A percentile compares a stretch with the other conserved stretches of the same genome.
phyloP scores from a whole-genome alignment of 352 stramenopile species.

The Globisporangium uncinulatum region DNA sequence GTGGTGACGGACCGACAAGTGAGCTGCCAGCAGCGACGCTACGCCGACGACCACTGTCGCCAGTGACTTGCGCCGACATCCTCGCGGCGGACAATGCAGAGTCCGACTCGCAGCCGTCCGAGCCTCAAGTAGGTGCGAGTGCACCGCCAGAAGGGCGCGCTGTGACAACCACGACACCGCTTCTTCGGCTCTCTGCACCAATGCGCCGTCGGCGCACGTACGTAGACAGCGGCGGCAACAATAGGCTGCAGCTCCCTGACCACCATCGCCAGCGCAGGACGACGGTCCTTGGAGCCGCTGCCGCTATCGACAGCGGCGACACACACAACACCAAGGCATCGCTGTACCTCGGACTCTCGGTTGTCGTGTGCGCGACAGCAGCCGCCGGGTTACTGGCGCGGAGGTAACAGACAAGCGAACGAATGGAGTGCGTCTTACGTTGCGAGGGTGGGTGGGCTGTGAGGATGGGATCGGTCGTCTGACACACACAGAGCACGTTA shows the following conservation, averaged over 20 bases:
- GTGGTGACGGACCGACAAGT: background rate
- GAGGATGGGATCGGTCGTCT: background rate
- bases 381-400: conserved; percentile 35
- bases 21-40: background rate
- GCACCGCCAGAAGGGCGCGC: background rate
- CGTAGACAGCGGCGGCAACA: conserved; percentile 15
- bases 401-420: conserved; percentile 17
- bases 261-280: conserved; percentile 8
- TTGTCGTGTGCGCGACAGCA: conserved; percentile 42
- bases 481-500: background rate
- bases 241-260: background rate
- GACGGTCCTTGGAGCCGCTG: conserved; percentile 1
- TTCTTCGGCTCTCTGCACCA: conserved; percentile 7
- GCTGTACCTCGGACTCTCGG: conserved; percentile 40
- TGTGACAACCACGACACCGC: background rate
- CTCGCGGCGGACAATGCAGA: conserved; percentile 6
- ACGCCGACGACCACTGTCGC: conserved; percentile 6
- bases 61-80: conserved; percentile 10
- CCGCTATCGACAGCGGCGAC: background rate
- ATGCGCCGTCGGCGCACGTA: conserved; percentile 14
- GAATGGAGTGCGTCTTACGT: background rate
- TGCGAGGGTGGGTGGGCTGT: background rate
- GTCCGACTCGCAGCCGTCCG: background rate
- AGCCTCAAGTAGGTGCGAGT: background rate
- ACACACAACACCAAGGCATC: conserved; percentile 17